Percentiles rank a stretch among this genome's conserved stretches.
phyloP scores from a whole-genome alignment of 768 basidiomycete species.

The Serendipita sp. region DNA sequence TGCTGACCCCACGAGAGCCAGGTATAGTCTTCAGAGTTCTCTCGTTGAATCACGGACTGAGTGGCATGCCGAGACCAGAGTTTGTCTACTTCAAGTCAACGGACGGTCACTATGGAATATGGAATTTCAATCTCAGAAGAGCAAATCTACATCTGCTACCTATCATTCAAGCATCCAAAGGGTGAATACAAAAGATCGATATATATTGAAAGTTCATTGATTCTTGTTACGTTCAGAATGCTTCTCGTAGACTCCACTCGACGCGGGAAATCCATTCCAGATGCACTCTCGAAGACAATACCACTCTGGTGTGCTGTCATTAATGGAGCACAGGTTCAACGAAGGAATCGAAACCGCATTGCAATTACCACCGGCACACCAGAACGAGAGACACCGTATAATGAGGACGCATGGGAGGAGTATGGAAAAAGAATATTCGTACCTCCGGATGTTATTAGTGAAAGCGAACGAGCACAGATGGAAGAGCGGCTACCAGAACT shows the following conservation, averaged over 20 bases:
- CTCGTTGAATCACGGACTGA: constrained; percentile 8
- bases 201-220: neutral
- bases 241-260: constrained; percentile 86
- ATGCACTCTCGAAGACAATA: constrained; percentile 83
- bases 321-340: constrained; percentile 40
- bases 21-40: constrained; percentile 15
- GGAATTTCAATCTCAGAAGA: constrained; percentile 70
- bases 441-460: constrained; percentile 30
- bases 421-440: no score
- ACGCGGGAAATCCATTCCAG: constrained; percentile 84
- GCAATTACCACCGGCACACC: no score
- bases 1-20: constrained; percentile 36
- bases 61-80: constrained; percentile 10
- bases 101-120: constrained; percentile 72
- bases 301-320: constrained; percentile 91
- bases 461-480: constrained; percentile 71
- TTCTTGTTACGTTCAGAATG: constrained; percentile 28
- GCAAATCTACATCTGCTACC: constrained; percentile 69
- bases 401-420: no score
- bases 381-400: no score
- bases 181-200: constrained; percentile 29
- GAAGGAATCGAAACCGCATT: neutral
- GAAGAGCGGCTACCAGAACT: constrained; percentile 45
- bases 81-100: constrained; percentile 83
- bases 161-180: constrained; percentile 33